Conservation (phyloP, 1,284 basidiomycete species). For the Pholiota adiposa region DNA sequence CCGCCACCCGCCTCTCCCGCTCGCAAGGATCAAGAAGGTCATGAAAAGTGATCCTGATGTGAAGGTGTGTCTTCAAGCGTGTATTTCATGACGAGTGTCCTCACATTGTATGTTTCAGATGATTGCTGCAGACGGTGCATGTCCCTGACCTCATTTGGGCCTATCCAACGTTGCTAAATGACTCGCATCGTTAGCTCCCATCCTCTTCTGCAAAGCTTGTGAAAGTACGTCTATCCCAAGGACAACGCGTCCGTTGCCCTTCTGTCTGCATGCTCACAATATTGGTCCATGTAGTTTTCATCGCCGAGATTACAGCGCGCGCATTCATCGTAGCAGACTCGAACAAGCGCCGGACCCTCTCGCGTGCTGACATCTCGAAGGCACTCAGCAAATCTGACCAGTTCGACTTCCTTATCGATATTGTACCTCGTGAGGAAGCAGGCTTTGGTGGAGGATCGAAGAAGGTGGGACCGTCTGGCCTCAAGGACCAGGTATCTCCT, state of each 20-base stretch:
- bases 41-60: slow-evolving; percentile 98
- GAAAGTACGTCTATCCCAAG: slow-evolving; percentile 72
- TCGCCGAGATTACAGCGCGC: slow-evolving; percentile 90
- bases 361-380: slow-evolving; percentile 88
- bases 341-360: slow-evolving; percentile 90
- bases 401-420: slow-evolving; percentile 93
- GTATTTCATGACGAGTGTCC: background rate
- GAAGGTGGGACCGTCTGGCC: slow-evolving; percentile 18
- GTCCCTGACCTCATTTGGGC: slow-evolving; percentile 11
- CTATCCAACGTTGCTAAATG: background rate
- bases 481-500: slow-evolving; percentile 25
- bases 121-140: slow-evolving; percentile 90
- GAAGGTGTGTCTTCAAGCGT: slow-evolving; percentile 60
- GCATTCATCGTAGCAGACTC: slow-evolving; percentile 94
- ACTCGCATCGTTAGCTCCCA: slow-evolving; percentile 64
- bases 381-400: slow-evolving; percentile 90
- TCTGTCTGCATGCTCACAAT: slow-evolving; percentile 11
- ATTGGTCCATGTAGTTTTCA: slow-evolving; percentile 70
- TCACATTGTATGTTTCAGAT: slow-evolving; percentile 56
- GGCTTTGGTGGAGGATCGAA: slow-evolving; percentile 33
- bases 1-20: slow-evolving; percentile 82
- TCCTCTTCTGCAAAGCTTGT: slow-evolving; percentile 94
- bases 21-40: slow-evolving; percentile 95
- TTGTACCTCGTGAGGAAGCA: slow-evolving; percentile 82
- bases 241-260: slow-evolving; percentile 1